Evolutionary conservation across 2,329 filamentous ascomycete species (phyloP).

Genomic region (Fusarium sp.): DNA sequence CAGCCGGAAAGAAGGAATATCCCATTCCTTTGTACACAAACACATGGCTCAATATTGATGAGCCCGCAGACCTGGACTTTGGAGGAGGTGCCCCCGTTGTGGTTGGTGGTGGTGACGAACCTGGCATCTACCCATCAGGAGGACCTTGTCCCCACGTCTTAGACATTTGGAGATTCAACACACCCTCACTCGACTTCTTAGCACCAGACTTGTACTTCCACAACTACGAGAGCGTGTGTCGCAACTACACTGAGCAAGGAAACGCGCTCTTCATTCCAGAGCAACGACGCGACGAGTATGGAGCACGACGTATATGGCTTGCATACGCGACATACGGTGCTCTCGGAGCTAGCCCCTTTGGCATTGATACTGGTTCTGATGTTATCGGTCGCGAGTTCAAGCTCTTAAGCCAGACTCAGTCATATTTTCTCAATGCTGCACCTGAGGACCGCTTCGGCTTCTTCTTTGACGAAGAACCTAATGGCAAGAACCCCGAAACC

Average conservation of each 20-base stretch:
- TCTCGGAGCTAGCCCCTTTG: conserved; percentile 59
- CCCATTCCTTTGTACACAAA: conserved; percentile 56
- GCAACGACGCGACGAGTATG: conserved; percentile 64
- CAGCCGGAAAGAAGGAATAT: conserved; percentile 54
- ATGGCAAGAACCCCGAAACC: conserved; percentile 43
- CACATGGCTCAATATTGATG: conserved; percentile 57
- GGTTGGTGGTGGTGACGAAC: conserved; percentile 54
- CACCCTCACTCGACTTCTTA: conserved; percentile 62
- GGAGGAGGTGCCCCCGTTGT: conserved; percentile 52
- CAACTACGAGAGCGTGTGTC: conserved; percentile 62
- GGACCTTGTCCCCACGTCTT: conserved; percentile 54
- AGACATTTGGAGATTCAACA: conserved; percentile 59
- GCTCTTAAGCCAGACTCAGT: conserved; percentile 51
- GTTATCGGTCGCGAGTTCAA: conserved; percentile 52
- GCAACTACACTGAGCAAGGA: conserved; percentile 59
- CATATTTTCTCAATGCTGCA: conserved; percentile 50
- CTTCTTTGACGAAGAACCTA: conserved; percentile 55
- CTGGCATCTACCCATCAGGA: conserved; percentile 58
- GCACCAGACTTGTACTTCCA: conserved; percentile 66
- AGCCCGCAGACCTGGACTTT: conserved; percentile 52
- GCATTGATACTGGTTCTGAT: conserved; percentile 56
- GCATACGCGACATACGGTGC: conserved; percentile 59
- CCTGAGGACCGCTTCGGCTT: conserved; percentile 56
- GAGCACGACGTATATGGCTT: conserved; percentile 59
- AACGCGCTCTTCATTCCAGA: conserved; percentile 68